Conservation (phyloP, 805 yeast genomes). For the Myxozyma monticola region DNA sequence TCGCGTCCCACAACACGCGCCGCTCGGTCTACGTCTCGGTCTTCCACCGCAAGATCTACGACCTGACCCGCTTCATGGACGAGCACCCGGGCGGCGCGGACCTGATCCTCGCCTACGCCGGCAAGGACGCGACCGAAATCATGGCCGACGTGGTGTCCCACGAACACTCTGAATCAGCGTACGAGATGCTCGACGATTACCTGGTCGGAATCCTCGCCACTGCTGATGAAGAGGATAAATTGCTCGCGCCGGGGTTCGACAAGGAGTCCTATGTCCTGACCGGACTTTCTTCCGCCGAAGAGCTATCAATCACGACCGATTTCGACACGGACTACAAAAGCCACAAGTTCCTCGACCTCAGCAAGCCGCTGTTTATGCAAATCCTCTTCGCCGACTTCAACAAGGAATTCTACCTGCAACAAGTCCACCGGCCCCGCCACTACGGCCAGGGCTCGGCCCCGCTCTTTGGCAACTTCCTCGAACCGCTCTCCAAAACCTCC, state of each 20-base stretch:
- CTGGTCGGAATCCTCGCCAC: slow-evolving; percentile 84
- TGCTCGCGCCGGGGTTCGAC: slow-evolving; percentile 51
- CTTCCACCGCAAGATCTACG: slow-evolving; percentile 72
- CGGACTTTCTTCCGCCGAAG: slow-evolving; percentile 70
- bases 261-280: slow-evolving; percentile 35
- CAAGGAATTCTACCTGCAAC: slow-evolving; percentile 89
- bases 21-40: slow-evolving; percentile 68
- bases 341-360: slow-evolving; percentile 84
- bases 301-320: slow-evolving; percentile 77
- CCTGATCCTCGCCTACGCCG: slow-evolving; percentile 45
- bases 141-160: slow-evolving; percentile 73
- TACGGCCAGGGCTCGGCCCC: slow-evolving; percentile 98
- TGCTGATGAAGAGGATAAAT: slow-evolving; percentile 67
- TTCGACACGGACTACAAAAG: slow-evolving; percentile 64
- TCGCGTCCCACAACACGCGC: slow-evolving; percentile 53
- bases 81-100: slow-evolving; percentile 74
- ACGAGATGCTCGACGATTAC: slow-evolving; percentile 81
- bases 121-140: slow-evolving; percentile 57
- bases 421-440: slow-evolving; percentile 97
- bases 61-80: slow-evolving; percentile 70
- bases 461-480: slow-evolving; percentile 89
- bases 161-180: slow-evolving; percentile 80
- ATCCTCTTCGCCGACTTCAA: slow-evolving; percentile 72
- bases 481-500: slow-evolving; percentile 85
- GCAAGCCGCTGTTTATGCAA: slow-evolving; percentile 77